Base-by-base conservation (phyloP, 805 yeast genomes). In the Zygotorulaspora chibaensis region DNA sequence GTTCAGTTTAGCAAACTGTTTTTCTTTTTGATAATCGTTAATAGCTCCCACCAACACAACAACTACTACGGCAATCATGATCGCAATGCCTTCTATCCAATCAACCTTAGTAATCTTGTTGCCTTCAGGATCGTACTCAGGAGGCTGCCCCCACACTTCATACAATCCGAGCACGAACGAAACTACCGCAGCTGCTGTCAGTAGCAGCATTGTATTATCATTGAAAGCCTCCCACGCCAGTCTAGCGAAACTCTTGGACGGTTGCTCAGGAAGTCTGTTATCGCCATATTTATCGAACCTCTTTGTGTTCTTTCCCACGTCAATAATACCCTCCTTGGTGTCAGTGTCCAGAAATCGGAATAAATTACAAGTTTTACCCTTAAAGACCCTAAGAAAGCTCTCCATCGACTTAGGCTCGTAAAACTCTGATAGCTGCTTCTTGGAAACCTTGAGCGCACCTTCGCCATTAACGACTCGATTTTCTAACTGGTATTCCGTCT, bases 1-100 rank as follows among this genome's bases (percentile, higher is more conserved):
- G 65, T 91, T 90, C 52, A 93, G 76, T 55, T 81, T 83, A 41
- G 87, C 85, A 66, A 93, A 93, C 63, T 93, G 99, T 12, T 88
- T 71, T 64, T 93, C 99, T 65, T 95, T 95, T 63, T 93, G 96
- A 71, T 85, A 93, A 68, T 93, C 99, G 65, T 93, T 93, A n/a
- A 79, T 84, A 2, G 96, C 93, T 40, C 97, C 96, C 11, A 95
- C 99, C 2, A 87, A 53, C 3, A 91, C 96, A 28, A 93, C 98
- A 48, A 93, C 91, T 3, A 80, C 58, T 18, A 93, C 86, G 16
- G 99, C 99, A 3, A 84, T 84, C 55, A 93, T 78, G 61, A 93
- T 93, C 34, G 99, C 99, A 31, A 90, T 96, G 56, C 99, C 99
- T 71, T 93, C 99, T 39, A 95, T 96, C 97, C 98, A 93, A 58